Base-by-base conservation (phyloP, 148 eudicot species). In the Camellia granthamiana region DNA sequence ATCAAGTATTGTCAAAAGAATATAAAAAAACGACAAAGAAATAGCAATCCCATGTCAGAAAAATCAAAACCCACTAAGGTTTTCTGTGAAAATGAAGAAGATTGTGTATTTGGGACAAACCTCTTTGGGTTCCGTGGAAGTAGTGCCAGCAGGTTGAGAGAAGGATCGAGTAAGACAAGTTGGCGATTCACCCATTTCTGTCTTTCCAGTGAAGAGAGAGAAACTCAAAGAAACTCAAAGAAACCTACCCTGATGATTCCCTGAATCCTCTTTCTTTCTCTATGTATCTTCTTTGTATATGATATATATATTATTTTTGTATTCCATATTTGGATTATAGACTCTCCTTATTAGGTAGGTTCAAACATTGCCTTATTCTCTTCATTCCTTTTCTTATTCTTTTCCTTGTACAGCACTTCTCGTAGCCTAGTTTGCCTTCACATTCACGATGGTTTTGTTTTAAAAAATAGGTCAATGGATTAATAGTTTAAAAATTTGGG, bases 81-180 rank as follows among this genome's bases (percentile, higher is more conserved):
- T 79, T 76, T 30, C 9, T 58, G n/a, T 41, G 64, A 14, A 70
- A 21, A 8, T 49, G 16, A 47, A 38, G 13, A 43, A 69, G 30
- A 23, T 23, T 23, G 30, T 23, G 30, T 23, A 0, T 23, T 23
- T 23, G 0, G 30, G 70, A 52, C 83, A 58, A 14, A 90, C 90
- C 81, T 90, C 73, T 23, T 72, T 76, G 21, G 75, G 63, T 43
- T 83, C 70, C 60, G 54, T 81, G 80, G 88, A 76, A 56, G 63
- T 42, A 56, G 63, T 42, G 75, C 79, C 81, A 78, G 88, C 75
- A 68, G 91, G 85, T 7, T 84, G 82, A 52, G 92, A 88, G 49
- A 88, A 81, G 2, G 92, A 89, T 49, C 88, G 84, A 60, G 85
- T 77, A 69, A 88, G 81, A 83, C 86, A 85, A 72, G 89, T 78